Evolutionary conservation across 2,329 filamentous ascomycete genomes (phyloP).

Genomic region (Davidsoniella australis): DNA sequence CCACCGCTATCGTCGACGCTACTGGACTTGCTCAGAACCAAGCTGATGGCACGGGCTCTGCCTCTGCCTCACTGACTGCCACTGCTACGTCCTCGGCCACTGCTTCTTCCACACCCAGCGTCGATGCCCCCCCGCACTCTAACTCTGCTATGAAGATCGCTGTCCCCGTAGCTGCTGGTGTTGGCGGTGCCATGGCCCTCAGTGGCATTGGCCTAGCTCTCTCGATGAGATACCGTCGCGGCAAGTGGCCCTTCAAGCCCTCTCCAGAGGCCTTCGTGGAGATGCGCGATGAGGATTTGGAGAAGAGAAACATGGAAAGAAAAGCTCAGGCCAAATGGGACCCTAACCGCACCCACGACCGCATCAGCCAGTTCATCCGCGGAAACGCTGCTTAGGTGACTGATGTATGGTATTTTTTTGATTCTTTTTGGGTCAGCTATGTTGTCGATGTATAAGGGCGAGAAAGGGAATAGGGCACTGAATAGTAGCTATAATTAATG

Average conservation of each 20-base stretch:
- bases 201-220: slow-evolving; percentile 11
- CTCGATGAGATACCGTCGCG: slow-evolving; percentile 12
- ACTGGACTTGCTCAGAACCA: neutral
- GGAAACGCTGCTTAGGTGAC: no score
- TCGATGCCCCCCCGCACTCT: neutral
- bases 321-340: slow-evolving; percentile 9
- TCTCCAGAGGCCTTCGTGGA: slow-evolving; percentile 6
- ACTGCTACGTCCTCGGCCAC: neutral
- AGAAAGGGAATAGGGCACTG: no score
- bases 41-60: neutral
- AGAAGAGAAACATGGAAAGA: slow-evolving; percentile 7
- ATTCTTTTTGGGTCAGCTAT: no score
- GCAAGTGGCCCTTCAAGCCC: slow-evolving; percentile 13
- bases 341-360: slow-evolving; percentile 1
- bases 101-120: neutral
- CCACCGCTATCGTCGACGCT: neutral
- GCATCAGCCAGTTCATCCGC: slow-evolving; percentile 9
- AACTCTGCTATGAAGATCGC: slow-evolving; percentile 7
- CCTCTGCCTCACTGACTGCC: neutral
- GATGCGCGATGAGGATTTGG: slow-evolving; percentile 10
- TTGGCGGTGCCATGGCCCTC: slow-evolving; percentile 11
- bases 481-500: no score
- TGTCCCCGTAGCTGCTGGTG: slow-evolving; percentile 11
- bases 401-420: no score
- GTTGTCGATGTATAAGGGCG: no score